A percentile compares a stretch with the other conserved stretches of the same genome.
Evolutionary conservation across 2,329 filamentous ascomycete species (phyloP).

Genomic region (Ophiostoma himal-ulmi): DNA sequence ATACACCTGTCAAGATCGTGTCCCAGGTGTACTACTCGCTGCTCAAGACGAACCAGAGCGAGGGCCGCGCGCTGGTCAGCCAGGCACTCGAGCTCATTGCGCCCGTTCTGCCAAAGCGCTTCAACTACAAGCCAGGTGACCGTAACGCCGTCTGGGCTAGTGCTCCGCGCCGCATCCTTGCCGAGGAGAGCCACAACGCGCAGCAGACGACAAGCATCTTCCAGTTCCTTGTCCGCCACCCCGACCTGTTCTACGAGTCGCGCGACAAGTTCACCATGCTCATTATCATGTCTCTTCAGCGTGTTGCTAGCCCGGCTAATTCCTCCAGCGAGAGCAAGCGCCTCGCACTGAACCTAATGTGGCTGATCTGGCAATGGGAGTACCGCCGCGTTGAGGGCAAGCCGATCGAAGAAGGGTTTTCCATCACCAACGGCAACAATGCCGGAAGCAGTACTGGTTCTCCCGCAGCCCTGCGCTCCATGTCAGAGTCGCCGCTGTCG

Average conservation of each 20-base stretch:
- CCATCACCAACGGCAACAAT: neutral
- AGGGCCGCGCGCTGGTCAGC: slow-evolving; percentile 84
- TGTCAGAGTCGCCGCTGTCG: slow-evolving; percentile 64
- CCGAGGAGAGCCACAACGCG: slow-evolving; percentile 89
- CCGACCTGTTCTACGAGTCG: slow-evolving; percentile 89
- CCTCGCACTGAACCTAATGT: slow-evolving; percentile 83
- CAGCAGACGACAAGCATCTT: slow-evolving; percentile 97
- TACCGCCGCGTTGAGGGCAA: slow-evolving; percentile 67
- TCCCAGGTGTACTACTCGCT: slow-evolving; percentile 91
- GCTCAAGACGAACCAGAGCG: slow-evolving; percentile 87
- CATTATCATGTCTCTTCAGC: slow-evolving; percentile 82
- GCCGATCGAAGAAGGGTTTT: slow-evolving; percentile 27
- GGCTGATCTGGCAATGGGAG: slow-evolving; percentile 89
- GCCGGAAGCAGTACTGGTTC: neutral
- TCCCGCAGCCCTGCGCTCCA: slow-evolving; percentile 34
- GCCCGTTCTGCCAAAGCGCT: slow-evolving; percentile 84
- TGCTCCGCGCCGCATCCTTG: slow-evolving; percentile 81
- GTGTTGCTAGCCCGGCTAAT: slow-evolving; percentile 77
- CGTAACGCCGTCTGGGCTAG: slow-evolving; percentile 77
- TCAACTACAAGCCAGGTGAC: slow-evolving; percentile 66
- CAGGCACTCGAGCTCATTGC: slow-evolving; percentile 92
- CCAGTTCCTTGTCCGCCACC: slow-evolving; percentile 89
- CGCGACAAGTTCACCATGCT: slow-evolving; percentile 84
- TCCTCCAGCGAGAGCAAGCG: slow-evolving; percentile 89
- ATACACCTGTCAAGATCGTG: slow-evolving; percentile 93